phyloP scores from a whole-genome alignment of 1,139 yeast genomes.

The Suhomyces bribrorum region DNA sequence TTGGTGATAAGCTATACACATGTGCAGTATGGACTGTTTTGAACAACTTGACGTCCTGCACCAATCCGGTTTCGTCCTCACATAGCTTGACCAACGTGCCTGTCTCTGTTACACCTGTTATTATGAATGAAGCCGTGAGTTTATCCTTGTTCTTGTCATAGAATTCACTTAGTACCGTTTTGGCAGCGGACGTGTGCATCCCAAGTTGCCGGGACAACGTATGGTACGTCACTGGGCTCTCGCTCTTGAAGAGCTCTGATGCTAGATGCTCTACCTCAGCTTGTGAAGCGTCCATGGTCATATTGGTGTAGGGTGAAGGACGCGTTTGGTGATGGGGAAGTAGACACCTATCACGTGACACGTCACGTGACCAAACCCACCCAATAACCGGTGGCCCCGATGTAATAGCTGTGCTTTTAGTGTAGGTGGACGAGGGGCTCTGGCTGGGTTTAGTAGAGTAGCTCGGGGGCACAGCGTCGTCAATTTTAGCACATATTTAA shows the following conservation, averaged over 20 bases:
- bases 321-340: not conserved
- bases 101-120: conserved; percentile 28
- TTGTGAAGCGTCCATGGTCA: conserved; percentile 39
- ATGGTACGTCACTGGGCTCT: conserved; percentile 32
- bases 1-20: conserved; percentile 31
- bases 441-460: no score
- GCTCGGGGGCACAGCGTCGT: no score
- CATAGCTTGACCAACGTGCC: conserved; percentile 24
- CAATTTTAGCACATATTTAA: no score
- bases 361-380: not conserved
- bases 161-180: conserved; percentile 31
- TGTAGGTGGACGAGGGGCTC: no score
- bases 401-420: no score
- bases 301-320: conserved; percentile 11
- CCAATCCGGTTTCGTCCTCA: conserved; percentile 18
- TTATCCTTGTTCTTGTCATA: conserved; percentile 33
- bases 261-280: conserved; percentile 35
- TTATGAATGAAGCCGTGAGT: conserved; percentile 36
- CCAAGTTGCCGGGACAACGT: conserved; percentile 29
- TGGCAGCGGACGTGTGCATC: conserved; percentile 34
- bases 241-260: conserved; percentile 25
- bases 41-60: conserved; percentile 20
- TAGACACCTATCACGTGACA: not conserved
- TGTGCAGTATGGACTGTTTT: conserved; percentile 30
- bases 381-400: no score